phyloP scores from a whole-genome alignment of 148 eudicot species.

The Rhododendron williamsianum region DNA sequence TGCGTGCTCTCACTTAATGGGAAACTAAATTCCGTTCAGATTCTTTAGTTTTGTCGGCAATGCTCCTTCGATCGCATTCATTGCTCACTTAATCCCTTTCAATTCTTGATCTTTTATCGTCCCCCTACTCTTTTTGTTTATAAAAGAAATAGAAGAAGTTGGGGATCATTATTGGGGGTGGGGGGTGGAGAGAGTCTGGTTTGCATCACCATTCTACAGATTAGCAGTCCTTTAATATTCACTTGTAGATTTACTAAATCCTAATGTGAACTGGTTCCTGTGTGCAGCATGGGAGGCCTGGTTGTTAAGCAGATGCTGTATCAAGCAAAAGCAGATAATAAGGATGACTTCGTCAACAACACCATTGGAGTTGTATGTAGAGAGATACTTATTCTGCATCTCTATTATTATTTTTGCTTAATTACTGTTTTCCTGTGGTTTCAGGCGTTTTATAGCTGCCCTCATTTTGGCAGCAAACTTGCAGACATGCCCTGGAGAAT shows the following conservation, averaged over 20 bases:
- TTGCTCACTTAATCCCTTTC: neutral
- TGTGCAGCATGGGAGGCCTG: constrained; percentile 96
- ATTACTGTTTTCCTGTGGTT: constrained; percentile 16
- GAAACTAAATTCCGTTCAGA: neutral
- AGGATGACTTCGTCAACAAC: constrained; percentile 64
- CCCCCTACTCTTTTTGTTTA: neutral
- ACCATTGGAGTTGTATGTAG: constrained; percentile 76
- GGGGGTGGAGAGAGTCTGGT: neutral
- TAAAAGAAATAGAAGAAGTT: neutral
- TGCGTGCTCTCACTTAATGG: neutral
- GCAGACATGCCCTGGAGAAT: constrained; percentile 99
- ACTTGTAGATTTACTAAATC: neutral
- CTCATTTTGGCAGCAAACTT: constrained; percentile 96
- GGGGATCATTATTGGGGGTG: neutral
- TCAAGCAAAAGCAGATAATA: constrained; percentile 73
- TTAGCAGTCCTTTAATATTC: neutral
- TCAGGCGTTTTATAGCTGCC: constrained; percentile 96
- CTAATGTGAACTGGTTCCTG: constrained; percentile 5
- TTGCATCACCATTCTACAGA: constrained; percentile 3
- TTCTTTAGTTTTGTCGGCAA: neutral
- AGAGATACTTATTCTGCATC: neutral
- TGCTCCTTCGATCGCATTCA: neutral
- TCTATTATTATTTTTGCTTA: neutral
- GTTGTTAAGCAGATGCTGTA: constrained; percentile 93
- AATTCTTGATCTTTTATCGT: neutral